Evolutionary conservation across 2,329 filamentous ascomycete genomes (phyloP).

Genomic region (Ophiostoma tasmaniense): DNA sequence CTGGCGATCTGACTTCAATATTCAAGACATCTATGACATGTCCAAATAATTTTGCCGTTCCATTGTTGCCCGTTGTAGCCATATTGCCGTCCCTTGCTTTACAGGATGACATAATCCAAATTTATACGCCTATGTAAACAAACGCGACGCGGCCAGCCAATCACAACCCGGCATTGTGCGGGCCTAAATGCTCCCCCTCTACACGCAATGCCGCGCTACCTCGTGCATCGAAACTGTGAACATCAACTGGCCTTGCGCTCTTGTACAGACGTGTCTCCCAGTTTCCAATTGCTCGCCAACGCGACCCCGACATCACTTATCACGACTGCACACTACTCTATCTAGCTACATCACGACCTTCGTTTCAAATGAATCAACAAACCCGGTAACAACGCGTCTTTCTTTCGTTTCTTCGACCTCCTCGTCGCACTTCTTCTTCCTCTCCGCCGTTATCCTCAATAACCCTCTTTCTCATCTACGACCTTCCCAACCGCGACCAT

Average conservation of each 20-base stretch:
- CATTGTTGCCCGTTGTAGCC: background rate
- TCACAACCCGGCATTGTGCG: constrained; percentile 3
- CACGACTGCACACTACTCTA: background rate
- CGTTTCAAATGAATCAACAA: constrained; percentile 5
- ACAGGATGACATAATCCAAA: constrained; percentile 1
- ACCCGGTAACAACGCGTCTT: constrained; percentile 11
- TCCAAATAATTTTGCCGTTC: background rate
- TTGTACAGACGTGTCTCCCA: background rate
- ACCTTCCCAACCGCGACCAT: constrained; percentile 19
- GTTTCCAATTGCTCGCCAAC: background rate
- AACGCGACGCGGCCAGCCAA: constrained; percentile 18
- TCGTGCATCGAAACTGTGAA: constrained; percentile 3
- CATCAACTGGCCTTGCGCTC: constrained; percentile 4
- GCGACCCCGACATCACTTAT: background rate
- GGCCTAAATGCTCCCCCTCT: constrained; percentile 11
- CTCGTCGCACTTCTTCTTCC: background rate
- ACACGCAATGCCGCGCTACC: background rate
- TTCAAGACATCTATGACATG: background rate
- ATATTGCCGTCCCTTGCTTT: background rate
- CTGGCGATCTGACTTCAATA: background rate
- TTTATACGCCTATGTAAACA: constrained; percentile 18
- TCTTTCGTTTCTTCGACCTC: background rate
- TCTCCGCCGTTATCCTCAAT: background rate
- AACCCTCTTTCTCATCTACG: background rate
- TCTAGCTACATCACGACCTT: background rate